Conservation (phyloP, 2,329 filamentous ascomycete genomes). For the Elsinoe arachidis region DNA sequence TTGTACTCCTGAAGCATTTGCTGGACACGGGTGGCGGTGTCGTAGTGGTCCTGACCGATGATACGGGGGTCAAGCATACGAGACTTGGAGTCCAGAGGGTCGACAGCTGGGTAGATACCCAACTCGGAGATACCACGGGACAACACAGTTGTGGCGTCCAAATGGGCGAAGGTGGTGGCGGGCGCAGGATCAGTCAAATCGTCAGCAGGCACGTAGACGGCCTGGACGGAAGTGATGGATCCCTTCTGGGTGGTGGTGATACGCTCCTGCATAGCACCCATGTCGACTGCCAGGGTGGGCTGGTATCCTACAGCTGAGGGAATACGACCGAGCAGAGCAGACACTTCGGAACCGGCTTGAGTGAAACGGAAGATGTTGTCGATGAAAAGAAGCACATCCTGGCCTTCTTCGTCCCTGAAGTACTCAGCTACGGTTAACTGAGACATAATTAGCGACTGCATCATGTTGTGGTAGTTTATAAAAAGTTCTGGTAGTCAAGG, state of each 20-base stretch:
- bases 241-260: constrained; percentile 99
- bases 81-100: constrained; percentile 98
- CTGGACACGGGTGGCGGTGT: constrained; percentile 88
- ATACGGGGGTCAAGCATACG: constrained; percentile 99
- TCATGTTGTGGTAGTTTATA: too few relatives aligned
- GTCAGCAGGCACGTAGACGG: constrained; percentile 99
- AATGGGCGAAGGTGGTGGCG: constrained; percentile 98
- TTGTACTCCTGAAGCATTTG: constrained; percentile 99
- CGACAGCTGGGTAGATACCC: constrained; percentile 99
- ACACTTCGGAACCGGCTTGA: constrained; percentile 99
- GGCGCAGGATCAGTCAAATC: constrained; percentile 99
- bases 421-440: constrained; percentile 63
- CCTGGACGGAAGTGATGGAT: constrained; percentile 99
- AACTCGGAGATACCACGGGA: constrained; percentile 99
- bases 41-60: constrained; percentile 96
- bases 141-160: constrained; percentile 99
- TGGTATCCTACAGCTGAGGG: constrained; percentile 99
- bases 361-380: constrained; percentile 99
- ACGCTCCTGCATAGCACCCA: constrained; percentile 99
- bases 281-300: constrained; percentile 95
- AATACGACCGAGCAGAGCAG: constrained; percentile 97
- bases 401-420: constrained; percentile 71
- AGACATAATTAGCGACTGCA: neutral
- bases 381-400: constrained; percentile 99
- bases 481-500: neutral